A percentile compares a stretch with the other conserved stretches of the same genome.
These are phyloP conservation scores for Tricholoma matsutake DNA, from an alignment of 768 basidiomycete genomes.

Conservation along the genomic window DNA sequence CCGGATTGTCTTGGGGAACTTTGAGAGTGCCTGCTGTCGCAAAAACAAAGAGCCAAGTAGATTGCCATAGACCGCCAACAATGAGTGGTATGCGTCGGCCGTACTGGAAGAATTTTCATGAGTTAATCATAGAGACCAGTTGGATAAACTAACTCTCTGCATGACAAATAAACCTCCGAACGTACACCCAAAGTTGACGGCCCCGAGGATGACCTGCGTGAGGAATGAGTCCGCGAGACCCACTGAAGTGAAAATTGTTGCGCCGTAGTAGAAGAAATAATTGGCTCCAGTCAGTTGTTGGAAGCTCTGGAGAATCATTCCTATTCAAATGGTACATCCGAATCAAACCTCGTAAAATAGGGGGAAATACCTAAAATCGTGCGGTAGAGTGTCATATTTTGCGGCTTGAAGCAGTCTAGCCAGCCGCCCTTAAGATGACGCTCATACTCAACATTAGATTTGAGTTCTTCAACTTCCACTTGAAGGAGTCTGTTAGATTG, in stretches of 20 bases:
- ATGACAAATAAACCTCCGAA: slow-evolving; percentile 73
- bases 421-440: slow-evolving; percentile 46
- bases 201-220: slow-evolving; percentile 73
- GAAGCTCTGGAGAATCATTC: slow-evolving; percentile 64
- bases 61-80: slow-evolving; percentile 68
- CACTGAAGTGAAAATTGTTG: slow-evolving; percentile 64
- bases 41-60: slow-evolving; percentile 68
- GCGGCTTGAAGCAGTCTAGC: slow-evolving; percentile 62
- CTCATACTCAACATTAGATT: slow-evolving; percentile 48
- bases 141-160: slow-evolving; percentile 45
- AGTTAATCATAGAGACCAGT: not conserved
- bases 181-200: slow-evolving; percentile 69
- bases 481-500: slow-evolving; percentile 39
- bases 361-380: slow-evolving; percentile 45
- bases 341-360: not conserved
- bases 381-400: slow-evolving; percentile 59
- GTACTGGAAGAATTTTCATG: slow-evolving; percentile 35
- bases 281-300: slow-evolving; percentile 74
- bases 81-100: slow-evolving; percentile 66
- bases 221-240: slow-evolving; percentile 66
- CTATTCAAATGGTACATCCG: slow-evolving; percentile 15
- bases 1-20: slow-evolving; percentile 43
- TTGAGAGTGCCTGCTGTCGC: slow-evolving; percentile 67
- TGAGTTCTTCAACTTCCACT: slow-evolving; percentile 55
- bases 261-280: slow-evolving; percentile 67